These are phyloP conservation scores for Aeschynomene evenia DNA, from an alignment of 306 rosid species.

Conservation along the genomic window DNA sequence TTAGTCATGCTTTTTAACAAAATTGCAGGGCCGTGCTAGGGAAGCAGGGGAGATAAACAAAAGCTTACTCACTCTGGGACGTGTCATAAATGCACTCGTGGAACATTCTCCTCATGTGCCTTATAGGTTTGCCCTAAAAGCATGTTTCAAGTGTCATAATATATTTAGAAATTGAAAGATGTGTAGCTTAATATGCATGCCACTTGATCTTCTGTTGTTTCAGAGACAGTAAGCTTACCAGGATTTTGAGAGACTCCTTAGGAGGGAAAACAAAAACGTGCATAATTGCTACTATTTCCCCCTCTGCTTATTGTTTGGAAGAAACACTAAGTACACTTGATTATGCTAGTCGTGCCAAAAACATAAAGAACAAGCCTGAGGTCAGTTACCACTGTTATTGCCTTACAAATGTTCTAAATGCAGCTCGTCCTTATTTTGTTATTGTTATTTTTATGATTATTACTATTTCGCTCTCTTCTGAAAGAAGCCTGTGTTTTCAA, in stretches of 20 bases:
- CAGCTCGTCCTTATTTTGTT: neutral
- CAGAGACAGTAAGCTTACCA: conserved; percentile 97
- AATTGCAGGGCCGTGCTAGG: conserved; percentile 88
- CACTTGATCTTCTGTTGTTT: conserved; percentile 14
- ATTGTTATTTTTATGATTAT: neutral
- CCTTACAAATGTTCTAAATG: neutral
- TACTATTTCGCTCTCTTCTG: neutral
- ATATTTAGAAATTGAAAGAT: neutral
- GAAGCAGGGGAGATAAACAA: conserved; percentile 99
- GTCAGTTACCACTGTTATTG: conserved; percentile 44
- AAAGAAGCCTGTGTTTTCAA: conserved; percentile 19
- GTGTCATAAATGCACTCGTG: conserved; percentile 93
- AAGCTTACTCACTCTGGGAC: conserved; percentile 96
- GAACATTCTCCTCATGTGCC: conserved; percentile 94
- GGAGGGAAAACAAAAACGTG: conserved; percentile 99
- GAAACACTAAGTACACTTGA: conserved; percentile 95
- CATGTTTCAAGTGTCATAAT: neutral
- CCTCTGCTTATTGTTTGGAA: conserved; percentile 73
- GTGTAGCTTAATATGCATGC: conserved; percentile 25
- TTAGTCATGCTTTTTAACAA: neutral
- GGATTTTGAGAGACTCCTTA: conserved; percentile 87
- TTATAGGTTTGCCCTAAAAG: conserved; percentile 60
- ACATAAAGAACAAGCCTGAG: conserved; percentile 93
- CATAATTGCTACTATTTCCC: conserved; percentile 90
- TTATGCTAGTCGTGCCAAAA: conserved; percentile 92